Percentiles rank a stretch among this genome's conserved stretches.
Conservation (phyloP, 106 monocot species). For the Platanthera guangdongensis region DNA sequence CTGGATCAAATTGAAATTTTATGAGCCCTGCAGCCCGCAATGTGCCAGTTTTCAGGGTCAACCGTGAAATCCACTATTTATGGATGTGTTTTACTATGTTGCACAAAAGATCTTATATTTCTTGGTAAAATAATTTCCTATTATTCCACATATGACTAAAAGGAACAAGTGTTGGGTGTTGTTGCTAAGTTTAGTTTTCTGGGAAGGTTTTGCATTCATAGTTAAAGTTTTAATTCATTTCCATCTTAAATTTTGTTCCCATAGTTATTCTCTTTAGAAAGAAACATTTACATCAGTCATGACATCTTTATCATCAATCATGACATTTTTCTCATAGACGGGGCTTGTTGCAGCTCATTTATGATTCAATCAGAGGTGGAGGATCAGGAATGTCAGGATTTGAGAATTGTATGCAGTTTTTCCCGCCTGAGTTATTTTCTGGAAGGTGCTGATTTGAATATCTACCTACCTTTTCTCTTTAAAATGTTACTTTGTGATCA, state of each 20-base stretch:
- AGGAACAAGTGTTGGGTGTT: neutral
- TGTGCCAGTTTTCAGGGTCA: neutral
- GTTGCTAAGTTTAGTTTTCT: neutral
- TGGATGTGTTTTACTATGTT: neutral
- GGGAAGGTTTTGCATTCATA: neutral
- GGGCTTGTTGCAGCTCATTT: slow-evolving; percentile 65
- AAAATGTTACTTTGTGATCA: slow-evolving; percentile 1
- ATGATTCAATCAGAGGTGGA: slow-evolving; percentile 85
- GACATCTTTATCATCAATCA: neutral
- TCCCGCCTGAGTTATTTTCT: slow-evolving; percentile 82
- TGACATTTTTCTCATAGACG: too few species aligned
- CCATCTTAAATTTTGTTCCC: neutral
- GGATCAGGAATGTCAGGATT: slow-evolving; percentile 79
- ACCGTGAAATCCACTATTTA: neutral
- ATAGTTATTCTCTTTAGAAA: neutral
- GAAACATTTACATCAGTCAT: neutral
- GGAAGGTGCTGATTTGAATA: slow-evolving; percentile 44
- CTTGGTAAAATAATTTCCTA: neutral
- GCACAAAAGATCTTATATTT: neutral
- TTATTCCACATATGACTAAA: neutral
- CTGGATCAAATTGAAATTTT: too few species aligned
- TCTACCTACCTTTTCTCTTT: neutral
- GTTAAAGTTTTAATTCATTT: neutral
- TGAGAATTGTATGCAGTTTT: slow-evolving; percentile 79
- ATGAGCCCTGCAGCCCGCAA: too few species aligned